Conservation (phyloP, 2,329 filamentous ascomycete species). For the Fusarium longipes region DNA sequence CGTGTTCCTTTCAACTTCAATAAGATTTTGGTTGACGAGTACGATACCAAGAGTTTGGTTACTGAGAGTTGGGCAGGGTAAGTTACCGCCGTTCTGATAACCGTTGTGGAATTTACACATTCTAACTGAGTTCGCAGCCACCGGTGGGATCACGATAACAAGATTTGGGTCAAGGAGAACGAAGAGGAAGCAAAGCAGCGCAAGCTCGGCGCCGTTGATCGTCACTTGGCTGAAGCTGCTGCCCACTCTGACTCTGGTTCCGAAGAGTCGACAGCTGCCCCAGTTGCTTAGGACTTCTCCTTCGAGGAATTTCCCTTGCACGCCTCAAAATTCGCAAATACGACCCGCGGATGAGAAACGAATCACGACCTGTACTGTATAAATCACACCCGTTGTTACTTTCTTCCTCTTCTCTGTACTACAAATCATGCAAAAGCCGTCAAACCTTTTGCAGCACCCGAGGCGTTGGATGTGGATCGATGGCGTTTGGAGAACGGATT, state of each 20-base stretch:
- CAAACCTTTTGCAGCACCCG: slow-evolving; percentile 9
- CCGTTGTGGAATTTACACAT: not conserved
- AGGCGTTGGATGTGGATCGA: slow-evolving; percentile 31
- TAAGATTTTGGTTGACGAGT: slow-evolving; percentile 73
- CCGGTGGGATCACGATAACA: slow-evolving; percentile 66
- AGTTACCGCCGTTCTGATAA: slow-evolving; percentile 47
- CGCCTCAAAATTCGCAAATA: not conserved
- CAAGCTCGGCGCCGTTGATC: slow-evolving; percentile 42
- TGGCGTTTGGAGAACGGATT: slow-evolving; percentile 30
- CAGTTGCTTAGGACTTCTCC: not conserved
- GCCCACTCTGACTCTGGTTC: slow-evolving; percentile 20
- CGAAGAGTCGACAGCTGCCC: not conserved
- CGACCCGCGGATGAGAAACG: slow-evolving; percentile 11
- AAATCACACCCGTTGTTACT: slow-evolving; percentile 2
- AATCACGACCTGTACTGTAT: slow-evolving; percentile 15
- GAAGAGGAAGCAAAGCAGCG: slow-evolving; percentile 45
- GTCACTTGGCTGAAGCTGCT: slow-evolving; percentile 44
- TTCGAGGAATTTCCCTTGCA: not conserved
- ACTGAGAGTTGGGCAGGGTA: slow-evolving; percentile 71
- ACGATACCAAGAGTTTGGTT: slow-evolving; percentile 69
- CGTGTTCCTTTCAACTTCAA: slow-evolving; percentile 77
- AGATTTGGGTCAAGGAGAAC: slow-evolving; percentile 67
- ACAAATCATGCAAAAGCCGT: not conserved
- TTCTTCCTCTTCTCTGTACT: not conserved
- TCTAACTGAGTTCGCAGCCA: slow-evolving; percentile 59